Evolutionary conservation across 305 asterid genomes (phyloP).

Genomic region (Solanum hybrid): DNA sequence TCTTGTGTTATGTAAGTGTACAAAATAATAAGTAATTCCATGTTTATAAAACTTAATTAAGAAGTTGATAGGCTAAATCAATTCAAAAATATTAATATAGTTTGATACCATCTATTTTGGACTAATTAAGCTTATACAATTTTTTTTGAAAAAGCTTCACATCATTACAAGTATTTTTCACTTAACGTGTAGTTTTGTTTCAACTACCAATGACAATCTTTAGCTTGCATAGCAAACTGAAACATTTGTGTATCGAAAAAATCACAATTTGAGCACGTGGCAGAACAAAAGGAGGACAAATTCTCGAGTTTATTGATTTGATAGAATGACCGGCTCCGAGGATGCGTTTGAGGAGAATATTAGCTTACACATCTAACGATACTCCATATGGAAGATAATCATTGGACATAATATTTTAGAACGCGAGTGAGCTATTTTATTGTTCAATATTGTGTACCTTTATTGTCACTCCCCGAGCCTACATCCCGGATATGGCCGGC

Average conservation of each 20-base stretch:
- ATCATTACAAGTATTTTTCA: neutral
- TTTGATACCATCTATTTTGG: neutral
- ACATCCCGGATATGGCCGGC: too few relatives aligned
- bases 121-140: neutral
- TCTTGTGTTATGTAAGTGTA: too few relatives aligned
- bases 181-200: neutral
- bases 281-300: neutral
- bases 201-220: neutral
- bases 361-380: too few relatives aligned
- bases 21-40: too few relatives aligned
- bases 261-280: neutral
- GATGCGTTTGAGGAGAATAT: too few relatives aligned
- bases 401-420: neutral
- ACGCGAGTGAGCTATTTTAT: neutral
- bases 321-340: neutral
- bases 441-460: neutral
- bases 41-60: too few relatives aligned
- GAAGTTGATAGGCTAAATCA: neutral
- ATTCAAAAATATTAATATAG: neutral
- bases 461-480: too few relatives aligned
- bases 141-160: neutral
- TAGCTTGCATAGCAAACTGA: neutral
- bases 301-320: neutral
- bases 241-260: neutral
- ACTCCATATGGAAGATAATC: too few relatives aligned